These are phyloP conservation scores for Pestalotiopsis sp. DNA, from an alignment of 2,329 filamentous ascomycete species.

Conservation along the genomic window DNA sequence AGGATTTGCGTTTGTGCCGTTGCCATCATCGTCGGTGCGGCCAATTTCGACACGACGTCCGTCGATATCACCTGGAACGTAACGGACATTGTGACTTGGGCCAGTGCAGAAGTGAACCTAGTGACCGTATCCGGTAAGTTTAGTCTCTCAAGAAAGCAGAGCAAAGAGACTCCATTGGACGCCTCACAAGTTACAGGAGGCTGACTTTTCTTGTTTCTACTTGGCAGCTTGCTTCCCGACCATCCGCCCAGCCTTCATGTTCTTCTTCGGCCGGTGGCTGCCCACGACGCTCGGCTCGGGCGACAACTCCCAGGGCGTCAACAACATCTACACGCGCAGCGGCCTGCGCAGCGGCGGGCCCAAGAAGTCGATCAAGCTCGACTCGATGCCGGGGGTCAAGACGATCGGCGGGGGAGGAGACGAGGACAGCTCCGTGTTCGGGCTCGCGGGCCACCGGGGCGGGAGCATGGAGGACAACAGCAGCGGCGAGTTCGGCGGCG, in stretches of 20 bases:
- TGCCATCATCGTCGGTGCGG: conserved; percentile 7
- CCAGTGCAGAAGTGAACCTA: conserved; percentile 9
- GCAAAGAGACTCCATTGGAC: background rate
- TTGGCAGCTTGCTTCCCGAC: conserved; percentile 4
- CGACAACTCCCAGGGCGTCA: background rate
- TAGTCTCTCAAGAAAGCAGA: background rate
- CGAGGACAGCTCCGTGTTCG: background rate
- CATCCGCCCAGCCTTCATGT: background rate
- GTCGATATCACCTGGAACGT: conserved; percentile 12
- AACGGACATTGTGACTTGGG: conserved; percentile 6
- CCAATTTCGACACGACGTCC: background rate
- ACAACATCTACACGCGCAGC: background rate
- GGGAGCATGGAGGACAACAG: background rate
- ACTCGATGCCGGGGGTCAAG: background rate
- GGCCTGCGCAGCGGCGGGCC: background rate
- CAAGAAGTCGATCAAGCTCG: conserved; percentile 11
- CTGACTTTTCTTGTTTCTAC: background rate
- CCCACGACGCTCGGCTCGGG: background rate
- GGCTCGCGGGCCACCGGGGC: background rate
- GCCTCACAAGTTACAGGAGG: background rate
- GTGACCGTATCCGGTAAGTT: conserved; percentile 6
- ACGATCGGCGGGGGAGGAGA: background rate
- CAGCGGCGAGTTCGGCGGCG: background rate
- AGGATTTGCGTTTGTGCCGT: conserved; percentile 11
- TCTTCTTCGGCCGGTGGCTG: conserved; percentile 9